These are phyloP conservation scores for Marasmius sp. DNA, from an alignment of 1,284 basidiomycete species.

Conservation along the genomic window DNA sequence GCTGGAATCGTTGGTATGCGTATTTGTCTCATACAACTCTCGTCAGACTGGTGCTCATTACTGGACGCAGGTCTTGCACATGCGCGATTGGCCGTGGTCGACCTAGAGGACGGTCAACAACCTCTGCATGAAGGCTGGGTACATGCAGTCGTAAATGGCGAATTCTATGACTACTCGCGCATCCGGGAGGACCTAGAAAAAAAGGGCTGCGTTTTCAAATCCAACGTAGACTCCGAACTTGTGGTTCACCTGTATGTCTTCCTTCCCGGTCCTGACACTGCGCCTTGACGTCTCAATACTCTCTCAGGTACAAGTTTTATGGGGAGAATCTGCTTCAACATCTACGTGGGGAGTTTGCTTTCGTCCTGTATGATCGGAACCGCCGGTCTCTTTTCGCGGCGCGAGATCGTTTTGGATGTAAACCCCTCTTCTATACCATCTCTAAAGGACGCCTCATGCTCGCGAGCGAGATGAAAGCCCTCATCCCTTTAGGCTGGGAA, in stretches of 20 bases:
- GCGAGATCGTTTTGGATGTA: conserved; percentile 22
- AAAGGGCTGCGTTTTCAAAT: conserved; percentile 17
- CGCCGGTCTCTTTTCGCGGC: conserved; percentile 17
- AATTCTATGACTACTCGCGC: conserved; percentile 20
- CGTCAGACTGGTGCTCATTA: neutral
- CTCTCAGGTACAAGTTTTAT: neutral
- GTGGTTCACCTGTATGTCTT: conserved; percentile 15
- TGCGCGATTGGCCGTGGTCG: conserved; percentile 20
- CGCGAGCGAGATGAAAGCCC: conserved; percentile 22
- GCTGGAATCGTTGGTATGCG: conserved; percentile 2
- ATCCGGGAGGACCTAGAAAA: conserved; percentile 17
- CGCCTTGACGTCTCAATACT: too few relatives aligned
- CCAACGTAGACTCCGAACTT: conserved; percentile 17
- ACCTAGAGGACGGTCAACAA: conserved; percentile 20
- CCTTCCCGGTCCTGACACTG: neutral
- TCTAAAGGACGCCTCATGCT: conserved; percentile 16
- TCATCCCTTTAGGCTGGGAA: conserved; percentile 19
- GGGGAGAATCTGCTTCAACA: conserved; percentile 13
- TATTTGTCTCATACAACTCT: neutral
- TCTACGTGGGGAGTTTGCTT: conserved; percentile 22
- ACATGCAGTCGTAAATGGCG: conserved; percentile 20
- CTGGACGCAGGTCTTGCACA: conserved; percentile 16
- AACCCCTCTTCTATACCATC: conserved; percentile 22
- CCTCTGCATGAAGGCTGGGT: conserved; percentile 17
- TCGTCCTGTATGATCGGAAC: conserved; percentile 19